phyloP scores from a whole-genome alignment of 495 filamentous ascomycete species.

The Bacidia rubella region DNA sequence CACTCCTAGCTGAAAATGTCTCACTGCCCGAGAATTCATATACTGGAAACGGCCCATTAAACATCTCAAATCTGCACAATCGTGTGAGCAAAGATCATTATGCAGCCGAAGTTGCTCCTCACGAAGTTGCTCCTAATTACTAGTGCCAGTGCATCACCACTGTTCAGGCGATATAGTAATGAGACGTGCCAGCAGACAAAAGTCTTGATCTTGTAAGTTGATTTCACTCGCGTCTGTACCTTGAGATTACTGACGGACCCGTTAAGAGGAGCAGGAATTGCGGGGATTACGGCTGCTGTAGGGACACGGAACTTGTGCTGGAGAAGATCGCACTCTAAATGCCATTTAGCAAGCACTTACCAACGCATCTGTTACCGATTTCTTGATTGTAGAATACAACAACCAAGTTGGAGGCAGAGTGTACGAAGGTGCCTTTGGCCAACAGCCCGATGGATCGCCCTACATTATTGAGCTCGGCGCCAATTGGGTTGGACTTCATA shows the following conservation, averaged over 20 bases:
- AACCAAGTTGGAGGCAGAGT: slow-evolving; percentile 50
- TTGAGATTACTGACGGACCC: not conserved
- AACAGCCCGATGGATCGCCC: slow-evolving; percentile 32
- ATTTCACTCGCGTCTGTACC: not conserved
- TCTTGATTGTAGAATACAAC: slow-evolving; percentile 56
- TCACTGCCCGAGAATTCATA: no score
- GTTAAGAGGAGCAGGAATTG: slow-evolving; percentile 38
- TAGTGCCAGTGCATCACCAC: not conserved
- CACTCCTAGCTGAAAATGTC: no score
- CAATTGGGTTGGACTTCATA: slow-evolving; percentile 39
- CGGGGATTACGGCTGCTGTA: slow-evolving; percentile 59
- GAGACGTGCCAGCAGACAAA: not conserved
- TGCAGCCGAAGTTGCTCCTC: no score
- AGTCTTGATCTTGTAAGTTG: not conserved
- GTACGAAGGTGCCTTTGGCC: slow-evolving; percentile 44
- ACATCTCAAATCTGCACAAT: no score
- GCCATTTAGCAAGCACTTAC: slow-evolving; percentile 42
- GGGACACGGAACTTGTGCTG: slow-evolving; percentile 24
- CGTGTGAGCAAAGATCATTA: no score
- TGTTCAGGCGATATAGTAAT: not conserved
- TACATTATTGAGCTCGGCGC: slow-evolving; percentile 55
- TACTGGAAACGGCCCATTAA: no score
- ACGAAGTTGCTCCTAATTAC: not conserved
- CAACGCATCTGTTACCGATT: slow-evolving; percentile 52
- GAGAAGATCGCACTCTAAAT: slow-evolving; percentile 9